Conservation (phyloP, 768 basidiomycete genomes). For the Dacryopinax primogenitus region DNA sequence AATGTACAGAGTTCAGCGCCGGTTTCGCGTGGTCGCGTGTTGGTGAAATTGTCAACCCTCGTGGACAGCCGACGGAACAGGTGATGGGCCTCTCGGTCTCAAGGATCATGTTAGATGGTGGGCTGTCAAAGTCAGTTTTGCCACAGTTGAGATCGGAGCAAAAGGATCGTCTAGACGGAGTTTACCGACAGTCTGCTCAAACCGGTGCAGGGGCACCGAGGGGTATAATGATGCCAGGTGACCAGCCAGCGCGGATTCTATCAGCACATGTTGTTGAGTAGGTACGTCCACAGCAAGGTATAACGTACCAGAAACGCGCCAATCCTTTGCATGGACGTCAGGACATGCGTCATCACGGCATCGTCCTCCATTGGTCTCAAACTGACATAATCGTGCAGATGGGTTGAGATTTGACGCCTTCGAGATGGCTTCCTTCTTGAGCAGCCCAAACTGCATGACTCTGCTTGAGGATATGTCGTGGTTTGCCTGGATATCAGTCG, state of each 20-base stretch:
- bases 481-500: background rate
- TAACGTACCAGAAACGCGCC: background rate
- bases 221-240: background rate
- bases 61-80: background rate
- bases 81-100: background rate
- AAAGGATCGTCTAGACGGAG: background rate
- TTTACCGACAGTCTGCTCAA: background rate
- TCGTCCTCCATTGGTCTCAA: background rate
- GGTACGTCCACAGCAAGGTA: background rate
- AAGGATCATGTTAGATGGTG: background rate
- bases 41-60: too few species aligned
- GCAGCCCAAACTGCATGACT: background rate
- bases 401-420: background rate
- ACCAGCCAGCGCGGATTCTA: background rate
- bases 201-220: background rate
- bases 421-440: background rate
- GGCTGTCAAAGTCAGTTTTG: background rate
- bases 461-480: background rate
- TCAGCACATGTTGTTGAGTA: background rate
- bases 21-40: too few species aligned
- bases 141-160: background rate
- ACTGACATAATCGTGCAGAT: background rate
- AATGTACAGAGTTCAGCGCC: too few species aligned
- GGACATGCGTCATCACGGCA: constrained; percentile 1
- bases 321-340: background rate